These are phyloP conservation scores for Calonectria naviculata DNA, from an alignment of 2,329 filamentous ascomycete species.

Conservation along the genomic window DNA sequence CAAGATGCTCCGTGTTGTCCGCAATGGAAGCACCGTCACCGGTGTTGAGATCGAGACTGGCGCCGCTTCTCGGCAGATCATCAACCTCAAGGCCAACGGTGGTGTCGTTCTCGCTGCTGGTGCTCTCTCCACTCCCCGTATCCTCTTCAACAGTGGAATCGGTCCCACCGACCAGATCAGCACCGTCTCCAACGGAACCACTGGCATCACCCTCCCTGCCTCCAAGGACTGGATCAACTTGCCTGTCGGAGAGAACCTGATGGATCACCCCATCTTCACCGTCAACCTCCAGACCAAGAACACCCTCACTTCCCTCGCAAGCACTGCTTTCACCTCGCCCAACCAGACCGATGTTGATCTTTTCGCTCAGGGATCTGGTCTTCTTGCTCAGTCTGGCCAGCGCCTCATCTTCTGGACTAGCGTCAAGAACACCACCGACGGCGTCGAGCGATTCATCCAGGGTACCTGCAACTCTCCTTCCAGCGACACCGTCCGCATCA, in stretches of 20 bases:
- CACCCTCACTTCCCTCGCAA: slow-evolving; percentile 47
- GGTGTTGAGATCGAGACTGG: slow-evolving; percentile 78
- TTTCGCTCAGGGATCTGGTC: slow-evolving; percentile 49
- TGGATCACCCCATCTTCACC: slow-evolving; percentile 63
- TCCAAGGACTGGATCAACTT: slow-evolving; percentile 65
- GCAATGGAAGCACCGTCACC: slow-evolving; percentile 69
- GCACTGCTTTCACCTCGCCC: slow-evolving; percentile 38
- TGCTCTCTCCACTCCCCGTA: slow-evolving; percentile 75
- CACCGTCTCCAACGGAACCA: slow-evolving; percentile 60
- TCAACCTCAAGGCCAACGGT: slow-evolving; percentile 37
- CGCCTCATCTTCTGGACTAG: slow-evolving; percentile 60
- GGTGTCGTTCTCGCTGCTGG: slow-evolving; percentile 74
- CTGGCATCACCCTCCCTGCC: slow-evolving; percentile 63
- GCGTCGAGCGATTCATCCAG: slow-evolving; percentile 51
- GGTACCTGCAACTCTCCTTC: slow-evolving; percentile 58
- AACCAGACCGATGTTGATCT: slow-evolving; percentile 43
- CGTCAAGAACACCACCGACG: slow-evolving; percentile 51
- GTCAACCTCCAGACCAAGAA: slow-evolving; percentile 53
- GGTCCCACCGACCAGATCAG: slow-evolving; percentile 70
- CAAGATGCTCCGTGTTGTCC: slow-evolving; percentile 74
- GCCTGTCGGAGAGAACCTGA: slow-evolving; percentile 69
- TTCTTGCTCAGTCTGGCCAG: slow-evolving; percentile 58
- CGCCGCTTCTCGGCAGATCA: slow-evolving; percentile 49
- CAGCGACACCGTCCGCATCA: slow-evolving; percentile 55
- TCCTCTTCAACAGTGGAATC: slow-evolving; percentile 71